A percentile compares a stretch with the other conserved stretches of the same genome.
Evolutionary conservation across 73 alveolate species (phyloP).

Genomic region (Blepharisma japonicum): DNA sequence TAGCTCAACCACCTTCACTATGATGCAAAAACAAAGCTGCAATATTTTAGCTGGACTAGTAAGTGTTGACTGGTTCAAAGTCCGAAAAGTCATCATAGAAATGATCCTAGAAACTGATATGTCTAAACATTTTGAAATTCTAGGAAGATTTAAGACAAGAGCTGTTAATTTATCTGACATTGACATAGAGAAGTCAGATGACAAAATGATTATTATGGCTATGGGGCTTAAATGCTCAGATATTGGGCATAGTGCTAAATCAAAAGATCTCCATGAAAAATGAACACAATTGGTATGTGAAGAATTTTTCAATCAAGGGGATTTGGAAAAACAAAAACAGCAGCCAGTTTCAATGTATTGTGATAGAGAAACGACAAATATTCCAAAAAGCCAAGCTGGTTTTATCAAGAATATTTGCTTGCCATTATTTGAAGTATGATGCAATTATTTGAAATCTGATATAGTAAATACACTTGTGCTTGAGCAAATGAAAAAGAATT

Average conservation of each 20-base stretch:
- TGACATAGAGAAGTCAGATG: neutral
- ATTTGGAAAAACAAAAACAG: slow-evolving; percentile 53
- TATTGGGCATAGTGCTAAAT: slow-evolving; percentile 47
- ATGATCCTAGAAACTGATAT: slow-evolving; percentile 80
- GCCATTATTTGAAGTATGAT: no score
- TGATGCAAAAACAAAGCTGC: slow-evolving; percentile 41
- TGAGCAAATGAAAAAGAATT: no score
- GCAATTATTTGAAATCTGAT: no score
- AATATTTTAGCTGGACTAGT: slow-evolving; percentile 47
- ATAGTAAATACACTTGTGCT: no score
- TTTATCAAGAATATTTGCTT: slow-evolving; percentile 49
- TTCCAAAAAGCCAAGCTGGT: slow-evolving; percentile 63
- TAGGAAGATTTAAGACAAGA: neutral
- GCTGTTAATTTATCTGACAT: slow-evolving; percentile 10
- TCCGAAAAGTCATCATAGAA: slow-evolving; percentile 68
- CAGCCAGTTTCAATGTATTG: slow-evolving; percentile 55
- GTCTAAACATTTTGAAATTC: slow-evolving; percentile 59
- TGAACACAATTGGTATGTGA: slow-evolving; percentile 69
- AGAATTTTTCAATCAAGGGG: slow-evolving; percentile 78
- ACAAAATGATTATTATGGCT: neutral
- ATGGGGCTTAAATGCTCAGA: slow-evolving; percentile 25
- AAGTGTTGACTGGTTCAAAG: slow-evolving; percentile 34
- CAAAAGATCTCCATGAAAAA: slow-evolving; percentile 38
- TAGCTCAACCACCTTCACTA: slow-evolving; percentile 56
- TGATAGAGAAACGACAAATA: slow-evolving; percentile 72